A percentile compares a stretch with the other conserved stretches of the same genome.
Conservation (phyloP, 1,284 basidiomycete genomes). For the Salmacisia buchloeana region DNA sequence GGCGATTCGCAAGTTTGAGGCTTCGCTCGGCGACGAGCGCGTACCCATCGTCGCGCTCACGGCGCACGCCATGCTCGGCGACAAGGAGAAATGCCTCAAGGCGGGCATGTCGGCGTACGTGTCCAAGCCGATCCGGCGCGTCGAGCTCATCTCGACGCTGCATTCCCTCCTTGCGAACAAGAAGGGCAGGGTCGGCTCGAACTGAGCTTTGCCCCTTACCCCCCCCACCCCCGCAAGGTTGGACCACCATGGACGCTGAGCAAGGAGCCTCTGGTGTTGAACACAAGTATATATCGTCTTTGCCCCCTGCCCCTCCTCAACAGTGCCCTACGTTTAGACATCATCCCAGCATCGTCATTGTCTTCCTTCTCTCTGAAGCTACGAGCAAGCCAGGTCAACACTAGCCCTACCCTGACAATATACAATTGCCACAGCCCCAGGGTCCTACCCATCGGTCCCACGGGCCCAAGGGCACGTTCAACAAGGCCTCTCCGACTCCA, state of each 20-base stretch:
- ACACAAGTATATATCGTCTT: too few species aligned
- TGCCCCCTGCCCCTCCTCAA: neutral
- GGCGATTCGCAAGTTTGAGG: slow-evolving; percentile 68
- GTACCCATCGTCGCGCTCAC: slow-evolving; percentile 95
- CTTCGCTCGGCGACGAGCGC: slow-evolving; percentile 64
- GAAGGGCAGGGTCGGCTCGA: slow-evolving; percentile 9
- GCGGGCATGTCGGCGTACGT: slow-evolving; percentile 47
- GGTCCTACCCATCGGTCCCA: too few species aligned
- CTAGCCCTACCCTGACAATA: too few species aligned
- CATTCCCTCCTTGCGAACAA: slow-evolving; percentile 37
- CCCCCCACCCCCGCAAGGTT: too few species aligned
- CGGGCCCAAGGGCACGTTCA: too few species aligned
- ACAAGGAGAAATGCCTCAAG: slow-evolving; percentile 47
- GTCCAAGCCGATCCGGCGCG: slow-evolving; percentile 42
- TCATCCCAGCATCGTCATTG: neutral
- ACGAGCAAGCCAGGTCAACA: neutral
- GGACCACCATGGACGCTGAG: too few species aligned
- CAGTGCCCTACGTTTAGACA: neutral
- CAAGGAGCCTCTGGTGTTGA: too few species aligned
- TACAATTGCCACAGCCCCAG: too few species aligned
- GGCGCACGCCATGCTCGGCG: slow-evolving; percentile 63
- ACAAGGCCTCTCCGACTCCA: too few species aligned
- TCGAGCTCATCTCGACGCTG: slow-evolving; percentile 42
- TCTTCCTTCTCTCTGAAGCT: neutral
- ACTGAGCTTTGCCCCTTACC: neutral